phyloP scores from a whole-genome alignment of 1,284 basidiomycete genomes.

The Neolentinus lepideus region DNA sequence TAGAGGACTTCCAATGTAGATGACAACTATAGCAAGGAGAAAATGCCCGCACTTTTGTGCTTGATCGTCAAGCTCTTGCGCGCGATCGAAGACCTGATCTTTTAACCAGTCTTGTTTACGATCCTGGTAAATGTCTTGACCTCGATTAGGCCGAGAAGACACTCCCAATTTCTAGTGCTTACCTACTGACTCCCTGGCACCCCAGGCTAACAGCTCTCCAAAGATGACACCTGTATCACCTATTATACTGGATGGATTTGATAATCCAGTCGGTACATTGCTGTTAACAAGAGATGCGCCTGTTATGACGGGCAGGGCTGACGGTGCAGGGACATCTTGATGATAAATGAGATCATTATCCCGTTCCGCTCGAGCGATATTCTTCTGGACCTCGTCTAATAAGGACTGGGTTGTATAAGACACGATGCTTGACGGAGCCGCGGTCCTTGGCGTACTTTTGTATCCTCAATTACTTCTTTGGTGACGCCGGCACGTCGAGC shows the following conservation, averaged over 20 bases:
- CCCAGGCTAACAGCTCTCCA: conserved; percentile 76
- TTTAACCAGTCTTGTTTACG: conserved; percentile 71
- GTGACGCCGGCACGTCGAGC: conserved; percentile 59
- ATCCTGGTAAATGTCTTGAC: conserved; percentile 80
- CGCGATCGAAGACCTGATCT: conserved; percentile 57
- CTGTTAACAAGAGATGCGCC: conserved; percentile 69
- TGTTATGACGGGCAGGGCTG: conserved; percentile 61
- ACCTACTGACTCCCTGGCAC: conserved; percentile 88
- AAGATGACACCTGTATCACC: conserved; percentile 59
- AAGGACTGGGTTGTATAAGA: conserved; percentile 37
- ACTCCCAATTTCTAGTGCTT: conserved; percentile 19
- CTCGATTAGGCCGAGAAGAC: not conserved
- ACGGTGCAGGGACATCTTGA: conserved; percentile 72
- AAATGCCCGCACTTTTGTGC: conserved; percentile 47
- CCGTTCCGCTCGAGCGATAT: conserved; percentile 68
- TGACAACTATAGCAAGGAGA: not conserved
- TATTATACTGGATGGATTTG: conserved; percentile 48
- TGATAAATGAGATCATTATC: conserved; percentile 99
- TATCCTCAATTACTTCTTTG: conserved; percentile 63
- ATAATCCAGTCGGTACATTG: conserved; percentile 52
- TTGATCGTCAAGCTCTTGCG: conserved; percentile 61
- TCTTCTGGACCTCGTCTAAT: conserved; percentile 63
- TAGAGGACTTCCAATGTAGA: conserved; percentile 21
- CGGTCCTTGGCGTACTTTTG: conserved; percentile 47
- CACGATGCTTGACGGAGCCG: not conserved